Conservation (phyloP, 371 early-diverging fungal species). For the Dichotomocladium elegans region DNA sequence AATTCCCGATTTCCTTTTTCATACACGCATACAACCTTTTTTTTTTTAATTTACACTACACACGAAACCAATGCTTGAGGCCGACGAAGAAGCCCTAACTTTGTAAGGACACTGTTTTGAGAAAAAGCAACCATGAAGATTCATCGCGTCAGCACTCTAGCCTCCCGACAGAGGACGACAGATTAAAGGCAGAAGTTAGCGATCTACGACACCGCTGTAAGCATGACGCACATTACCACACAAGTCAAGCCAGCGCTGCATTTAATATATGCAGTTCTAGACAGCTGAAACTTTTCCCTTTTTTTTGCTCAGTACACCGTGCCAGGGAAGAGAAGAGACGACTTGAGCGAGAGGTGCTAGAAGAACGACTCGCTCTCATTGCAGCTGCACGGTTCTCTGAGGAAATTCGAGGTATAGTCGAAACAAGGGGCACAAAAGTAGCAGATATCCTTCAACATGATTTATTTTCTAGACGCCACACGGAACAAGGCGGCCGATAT, state of each 20-base stretch:
- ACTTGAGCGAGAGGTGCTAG: constrained; percentile 20
- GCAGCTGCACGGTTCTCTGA: constrained; percentile 18
- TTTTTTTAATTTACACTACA: background rate
- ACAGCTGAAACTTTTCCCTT: no score
- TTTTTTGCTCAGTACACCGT: constrained; percentile 14
- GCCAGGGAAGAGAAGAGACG: constrained; percentile 20
- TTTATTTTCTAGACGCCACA: constrained; percentile 22
- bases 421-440: background rate
- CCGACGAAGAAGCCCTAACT: background rate
- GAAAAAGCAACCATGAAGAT: background rate
- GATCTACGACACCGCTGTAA: constrained; percentile 16
- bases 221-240: background rate
- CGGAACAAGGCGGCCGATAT: constrained; percentile 16
- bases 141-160: background rate
- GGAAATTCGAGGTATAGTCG: constrained; percentile 13
- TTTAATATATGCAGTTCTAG: background rate
- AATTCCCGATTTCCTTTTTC: background rate
- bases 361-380: constrained; percentile 28
- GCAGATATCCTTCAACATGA: background rate
- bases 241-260: background rate
- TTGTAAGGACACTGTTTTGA: background rate
- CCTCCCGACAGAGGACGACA: constrained; percentile 12
- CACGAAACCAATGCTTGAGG: background rate
- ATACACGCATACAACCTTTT: background rate
- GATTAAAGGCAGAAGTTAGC: constrained; percentile 10